A percentile compares a stretch with the other conserved stretches of the same genome.
phyloP scores from a whole-genome alignment of 2,329 filamentous ascomycete genomes.

The Amphichorda felina region DNA sequence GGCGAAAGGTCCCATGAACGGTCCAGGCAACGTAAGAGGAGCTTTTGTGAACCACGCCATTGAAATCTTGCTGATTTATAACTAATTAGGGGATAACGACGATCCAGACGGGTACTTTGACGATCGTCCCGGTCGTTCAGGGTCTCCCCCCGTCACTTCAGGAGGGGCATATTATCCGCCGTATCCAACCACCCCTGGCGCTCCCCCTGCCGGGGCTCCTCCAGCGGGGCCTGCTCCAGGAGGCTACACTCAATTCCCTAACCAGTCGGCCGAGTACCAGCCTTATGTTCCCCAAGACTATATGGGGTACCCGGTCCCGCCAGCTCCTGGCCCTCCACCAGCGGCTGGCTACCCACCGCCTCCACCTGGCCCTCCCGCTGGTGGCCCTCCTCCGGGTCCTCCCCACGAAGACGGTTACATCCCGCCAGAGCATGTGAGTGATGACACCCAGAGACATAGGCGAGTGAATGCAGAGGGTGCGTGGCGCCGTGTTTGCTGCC shows the following conservation, averaged over 20 bases:
- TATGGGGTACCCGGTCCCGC: constrained; percentile 19
- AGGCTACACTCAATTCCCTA: constrained; percentile 23
- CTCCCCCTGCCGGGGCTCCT: too few relatives aligned
- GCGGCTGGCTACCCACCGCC: constrained; percentile 14
- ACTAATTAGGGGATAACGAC: constrained; percentile 25
- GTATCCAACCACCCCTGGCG: constrained; percentile 19
- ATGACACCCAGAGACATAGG: constrained; percentile 16
- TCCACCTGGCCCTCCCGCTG: constrained; percentile 16
- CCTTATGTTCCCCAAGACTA: constrained; percentile 32
- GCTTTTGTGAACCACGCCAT: too few relatives aligned
- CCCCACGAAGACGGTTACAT: constrained; percentile 15
- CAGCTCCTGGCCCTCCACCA: constrained; percentile 12
- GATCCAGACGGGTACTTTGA: constrained; percentile 22
- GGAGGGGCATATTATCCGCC: constrained; percentile 38
- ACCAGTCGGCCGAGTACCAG: constrained; percentile 22
- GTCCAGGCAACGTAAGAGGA: background rate
- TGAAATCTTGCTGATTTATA: too few relatives aligned
- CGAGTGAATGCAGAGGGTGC: constrained; percentile 23
- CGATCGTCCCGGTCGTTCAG: constrained; percentile 19
- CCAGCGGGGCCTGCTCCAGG: constrained; percentile 4
- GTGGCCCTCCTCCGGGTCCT: constrained; percentile 16
- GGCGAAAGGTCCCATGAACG: constrained; percentile 9
- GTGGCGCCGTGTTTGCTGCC: constrained; percentile 12
- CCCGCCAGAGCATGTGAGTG: constrained; percentile 32
- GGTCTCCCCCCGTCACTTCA: constrained; percentile 36